Conservation (phyloP, 108 stramenopile species). For the Cyclostephanos tholiformis region DNA sequence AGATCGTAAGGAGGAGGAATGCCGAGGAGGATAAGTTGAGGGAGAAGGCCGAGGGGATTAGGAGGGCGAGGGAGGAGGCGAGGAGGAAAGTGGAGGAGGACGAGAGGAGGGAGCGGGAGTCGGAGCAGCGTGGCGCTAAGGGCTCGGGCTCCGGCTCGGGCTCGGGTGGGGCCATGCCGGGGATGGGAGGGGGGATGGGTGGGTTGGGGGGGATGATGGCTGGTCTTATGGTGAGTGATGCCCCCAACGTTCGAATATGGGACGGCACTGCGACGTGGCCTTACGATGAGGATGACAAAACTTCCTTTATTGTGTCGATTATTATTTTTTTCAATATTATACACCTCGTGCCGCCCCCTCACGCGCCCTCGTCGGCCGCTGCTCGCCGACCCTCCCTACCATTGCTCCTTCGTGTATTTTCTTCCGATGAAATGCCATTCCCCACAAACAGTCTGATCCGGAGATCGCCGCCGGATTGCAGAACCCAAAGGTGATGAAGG, state of each 20-base stretch:
- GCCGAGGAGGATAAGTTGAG: constrained; percentile 76
- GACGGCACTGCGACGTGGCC: no score
- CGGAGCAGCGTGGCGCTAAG: constrained; percentile 20
- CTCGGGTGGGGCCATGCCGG: constrained; percentile 43
- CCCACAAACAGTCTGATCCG: constrained; percentile 38
- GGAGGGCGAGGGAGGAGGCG: constrained; percentile 66
- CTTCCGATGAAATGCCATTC: not conserved
- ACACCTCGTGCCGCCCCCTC: no score
- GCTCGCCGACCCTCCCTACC: no score
- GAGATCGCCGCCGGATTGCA: constrained; percentile 80
- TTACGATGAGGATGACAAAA: no score
- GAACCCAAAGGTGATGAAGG: constrained; percentile 86
- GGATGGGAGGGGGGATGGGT: constrained; percentile 48
- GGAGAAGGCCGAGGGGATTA: constrained; percentile 83
- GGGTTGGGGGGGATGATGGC: constrained; percentile 81
- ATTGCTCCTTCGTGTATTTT: no score
- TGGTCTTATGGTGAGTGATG: constrained; percentile 60
- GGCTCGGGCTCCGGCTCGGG: no score
- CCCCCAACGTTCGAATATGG: no score
- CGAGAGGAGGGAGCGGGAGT: constrained; percentile 23
- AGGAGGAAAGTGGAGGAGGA: constrained; percentile 39
- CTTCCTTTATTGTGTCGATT: no score
- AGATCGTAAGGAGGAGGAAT: constrained; percentile 67
- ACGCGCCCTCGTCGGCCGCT: no score
- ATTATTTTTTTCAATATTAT: no score